Evolutionary conservation across 257 asterid genomes (phyloP), one percentile per base, ranked within the genome.

Genomic region (Ilex aquifolium): DNA sequence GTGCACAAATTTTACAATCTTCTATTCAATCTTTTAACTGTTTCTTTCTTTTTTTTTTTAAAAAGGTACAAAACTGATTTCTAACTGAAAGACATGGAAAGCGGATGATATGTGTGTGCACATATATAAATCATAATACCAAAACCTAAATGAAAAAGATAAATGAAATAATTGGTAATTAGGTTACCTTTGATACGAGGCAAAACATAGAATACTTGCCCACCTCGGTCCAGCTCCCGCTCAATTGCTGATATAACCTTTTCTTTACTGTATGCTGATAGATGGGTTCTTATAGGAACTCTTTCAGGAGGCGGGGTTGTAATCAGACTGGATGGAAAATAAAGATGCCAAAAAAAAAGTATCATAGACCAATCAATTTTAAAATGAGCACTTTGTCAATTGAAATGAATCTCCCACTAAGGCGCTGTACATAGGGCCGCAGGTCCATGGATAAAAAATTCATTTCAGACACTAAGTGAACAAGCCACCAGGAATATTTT

Each of bases 271-370:
- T 70, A 92, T 69, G 95, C 90, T 36, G 85, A 81, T 79, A 92
- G 98, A 82, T 85, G 93, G 46, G 97, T 87, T 75, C 72, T 85
- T 75, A 92, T 92, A 10, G 98, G 98, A 64, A 92, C 97, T 82
- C 98, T 87, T 81, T 92, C 98, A 13, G 98, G 98, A 64, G 98
- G 98, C 39, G 97, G 98, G 31, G 97, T 87, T 66, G 95, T 40
- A 70, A 92, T 92, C 77, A 92, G 80, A 79, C 98, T 91, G 54
- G 65, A 59, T 32, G 15, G 49, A 55, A 74, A 59, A 70, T 21
- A 76, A 27, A 60, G 52, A 11, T 46, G 52, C 52, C 13, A 14
- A 53, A 53, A 53, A 16, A 2, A 53, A 14, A 14, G 4, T 7
- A 17, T 6, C 27, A 2, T 15, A 7, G 7, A 14, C 29, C 3